Conservation (phyloP, 2,329 filamentous ascomycete genomes). For the Bisporella sp. region DNA sequence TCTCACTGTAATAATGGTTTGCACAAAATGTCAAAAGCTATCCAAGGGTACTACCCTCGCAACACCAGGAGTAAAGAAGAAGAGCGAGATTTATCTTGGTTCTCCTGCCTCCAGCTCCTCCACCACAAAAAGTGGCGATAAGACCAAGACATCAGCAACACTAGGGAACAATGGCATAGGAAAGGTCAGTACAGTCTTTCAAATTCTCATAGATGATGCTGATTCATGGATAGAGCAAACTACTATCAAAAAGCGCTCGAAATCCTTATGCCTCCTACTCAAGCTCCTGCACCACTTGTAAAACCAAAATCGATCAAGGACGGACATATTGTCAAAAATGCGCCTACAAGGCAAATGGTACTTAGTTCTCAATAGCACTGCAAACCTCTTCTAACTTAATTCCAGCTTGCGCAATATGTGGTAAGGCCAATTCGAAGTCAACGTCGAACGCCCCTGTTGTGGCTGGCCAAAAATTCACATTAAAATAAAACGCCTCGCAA, state of each 20-base stretch:
- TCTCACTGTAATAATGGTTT: conserved; percentile 44
- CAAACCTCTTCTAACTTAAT: conserved; percentile 2
- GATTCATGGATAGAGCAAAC: conserved; percentile 44
- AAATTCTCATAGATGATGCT: not conserved
- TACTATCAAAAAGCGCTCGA: conserved; percentile 56
- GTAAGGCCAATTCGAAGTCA: conserved; percentile 48
- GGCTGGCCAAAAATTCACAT: conserved; percentile 53
- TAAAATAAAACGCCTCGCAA: conserved; percentile 38
- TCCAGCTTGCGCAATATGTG: conserved; percentile 56
- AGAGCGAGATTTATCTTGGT: conserved; percentile 59
- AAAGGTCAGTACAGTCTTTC: conserved; percentile 38
- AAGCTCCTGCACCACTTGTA: conserved; percentile 54
- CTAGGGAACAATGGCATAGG: conserved; percentile 50
- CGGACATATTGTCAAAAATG: conserved; percentile 54
- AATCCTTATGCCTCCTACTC: conserved; percentile 60
- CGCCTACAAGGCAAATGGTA: conserved; percentile 55
- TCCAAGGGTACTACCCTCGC: conserved; percentile 53
- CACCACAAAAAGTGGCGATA: conserved; percentile 27
- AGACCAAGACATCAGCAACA: conserved; percentile 43
- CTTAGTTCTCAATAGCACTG: not conserved
- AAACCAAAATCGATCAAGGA: conserved; percentile 56
- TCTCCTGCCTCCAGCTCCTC: conserved; percentile 37
- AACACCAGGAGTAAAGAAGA: conserved; percentile 60
- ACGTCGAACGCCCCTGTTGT: conserved; percentile 45
- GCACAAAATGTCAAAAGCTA: conserved; percentile 56